These are phyloP conservation scores for Colletotrichum simmondsii DNA, from an alignment of 2,329 filamentous ascomycete species.

Conservation along the genomic window DNA sequence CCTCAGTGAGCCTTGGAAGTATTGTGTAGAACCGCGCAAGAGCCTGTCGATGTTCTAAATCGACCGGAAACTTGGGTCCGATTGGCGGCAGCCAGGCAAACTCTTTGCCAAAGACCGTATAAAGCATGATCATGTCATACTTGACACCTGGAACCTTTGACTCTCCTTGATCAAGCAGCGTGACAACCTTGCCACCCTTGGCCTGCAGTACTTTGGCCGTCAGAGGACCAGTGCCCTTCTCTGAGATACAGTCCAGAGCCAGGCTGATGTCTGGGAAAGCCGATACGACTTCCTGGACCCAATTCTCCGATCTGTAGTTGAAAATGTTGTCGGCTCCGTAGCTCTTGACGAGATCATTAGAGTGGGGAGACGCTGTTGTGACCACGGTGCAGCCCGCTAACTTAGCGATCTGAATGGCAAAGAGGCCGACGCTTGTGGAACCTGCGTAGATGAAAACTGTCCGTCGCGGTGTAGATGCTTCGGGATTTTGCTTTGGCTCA, in stretches of 20 bases:
- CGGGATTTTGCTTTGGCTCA: neutral
- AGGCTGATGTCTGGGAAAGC: conserved; percentile 39
- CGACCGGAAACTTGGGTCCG: conserved; percentile 43
- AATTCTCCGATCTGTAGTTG: conserved; percentile 50
- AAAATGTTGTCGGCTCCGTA: conserved; percentile 58
- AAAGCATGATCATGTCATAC: conserved; percentile 39
- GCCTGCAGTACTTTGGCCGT: conserved; percentile 39
- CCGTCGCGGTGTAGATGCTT: neutral
- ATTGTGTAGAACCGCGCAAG: conserved; percentile 37
- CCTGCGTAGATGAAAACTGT: conserved; percentile 41
- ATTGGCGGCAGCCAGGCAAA: conserved; percentile 42
- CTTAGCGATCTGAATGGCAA: conserved; percentile 19
- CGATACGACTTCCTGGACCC: neutral
- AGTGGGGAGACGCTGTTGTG: conserved; percentile 38
- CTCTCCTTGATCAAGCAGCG: conserved; percentile 38
- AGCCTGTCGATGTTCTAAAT: conserved; percentile 36
- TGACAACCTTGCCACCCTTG: conserved; percentile 43
- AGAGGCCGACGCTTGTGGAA: conserved; percentile 35
- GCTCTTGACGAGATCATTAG: conserved; percentile 49
- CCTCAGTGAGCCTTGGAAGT: conserved; percentile 32
- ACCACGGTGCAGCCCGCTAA: conserved; percentile 19
- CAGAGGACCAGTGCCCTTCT: conserved; percentile 40
- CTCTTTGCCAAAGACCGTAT: conserved; percentile 38
- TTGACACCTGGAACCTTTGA: conserved; percentile 36
- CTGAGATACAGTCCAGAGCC: conserved; percentile 45